Evolutionary conservation across 805 yeast species (phyloP).

Genomic region (Schwanniomyces vanrijiae): DNA sequence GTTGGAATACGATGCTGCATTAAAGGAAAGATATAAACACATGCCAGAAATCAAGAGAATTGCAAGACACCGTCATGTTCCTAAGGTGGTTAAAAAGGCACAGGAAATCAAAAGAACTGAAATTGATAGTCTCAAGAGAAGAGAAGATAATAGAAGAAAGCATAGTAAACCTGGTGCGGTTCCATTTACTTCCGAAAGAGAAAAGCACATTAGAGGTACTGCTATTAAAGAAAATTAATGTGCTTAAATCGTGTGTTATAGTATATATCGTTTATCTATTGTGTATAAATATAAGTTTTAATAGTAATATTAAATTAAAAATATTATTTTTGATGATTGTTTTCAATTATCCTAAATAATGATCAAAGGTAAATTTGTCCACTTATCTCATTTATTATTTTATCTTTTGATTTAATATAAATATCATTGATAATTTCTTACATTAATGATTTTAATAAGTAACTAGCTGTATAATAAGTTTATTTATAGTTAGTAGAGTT

Average conservation of each 20-base stretch:
- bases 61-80: conserved; percentile 89
- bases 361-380: no score
- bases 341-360: no score
- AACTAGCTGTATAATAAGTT: no score
- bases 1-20: conserved; percentile 85
- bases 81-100: conserved; percentile 84
- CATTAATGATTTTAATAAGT: no score
- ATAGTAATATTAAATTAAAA: no score
- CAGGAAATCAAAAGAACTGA: conserved; percentile 81
- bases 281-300: background rate
- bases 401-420: no score
- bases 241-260: background rate
- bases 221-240: conserved; percentile 52
- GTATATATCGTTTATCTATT: background rate
- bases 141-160: conserved; percentile 80
- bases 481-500: no score
- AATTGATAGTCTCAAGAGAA: conserved; percentile 67
- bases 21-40: conserved; percentile 87
- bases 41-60: conserved; percentile 97
- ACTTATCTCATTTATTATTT: no score
- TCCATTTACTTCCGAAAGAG: conserved; percentile 69
- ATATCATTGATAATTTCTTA: no score
- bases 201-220: conserved; percentile 82
- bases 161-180: conserved; percentile 66
- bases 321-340: no score